phyloP scores from a whole-genome alignment of 2,329 filamentous ascomycete genomes.

The Periconia macrospinosa region DNA sequence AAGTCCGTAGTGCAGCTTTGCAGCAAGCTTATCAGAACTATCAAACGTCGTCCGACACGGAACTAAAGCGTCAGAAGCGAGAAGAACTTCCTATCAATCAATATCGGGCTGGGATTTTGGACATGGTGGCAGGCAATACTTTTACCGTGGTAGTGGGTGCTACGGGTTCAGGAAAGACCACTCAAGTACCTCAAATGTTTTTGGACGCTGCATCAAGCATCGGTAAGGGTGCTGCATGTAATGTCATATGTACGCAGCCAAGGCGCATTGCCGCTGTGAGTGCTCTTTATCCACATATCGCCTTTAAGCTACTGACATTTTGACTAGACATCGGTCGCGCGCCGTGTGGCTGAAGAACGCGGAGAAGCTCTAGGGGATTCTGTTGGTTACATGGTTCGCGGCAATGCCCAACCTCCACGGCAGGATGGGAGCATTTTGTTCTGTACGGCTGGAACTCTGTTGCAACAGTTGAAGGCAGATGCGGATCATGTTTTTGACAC shows the following conservation, averaged over 20 bases:
- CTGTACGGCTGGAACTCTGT: conserved; percentile 6
- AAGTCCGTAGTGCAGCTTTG: neutral
- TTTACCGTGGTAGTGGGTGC: conserved; percentile 4
- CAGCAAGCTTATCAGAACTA: neutral
- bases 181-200: conserved; percentile 8
- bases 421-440: conserved; percentile 6
- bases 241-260: conserved; percentile 8
- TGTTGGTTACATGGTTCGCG: conserved; percentile 4
- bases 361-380: conserved; percentile 1
- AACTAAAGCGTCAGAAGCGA: neutral
- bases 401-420: neutral
- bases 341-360: conserved; percentile 6
- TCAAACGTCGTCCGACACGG: neutral
- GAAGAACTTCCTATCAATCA: conserved; percentile 7
- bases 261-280: conserved; percentile 5
- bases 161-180: conserved; percentile 7
- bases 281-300: neutral
- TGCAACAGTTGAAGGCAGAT: conserved; percentile 3
- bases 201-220: conserved; percentile 2
- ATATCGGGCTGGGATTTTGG: conserved; percentile 1
- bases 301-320: neutral
- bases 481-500: conserved; percentile 5
- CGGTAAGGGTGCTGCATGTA: conserved; percentile 2
- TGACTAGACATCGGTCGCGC: conserved; percentile 1
- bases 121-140: conserved; percentile 1